phyloP scores from a whole-genome alignment of 2,329 filamentous ascomycete species.

The Colletotrichum acutatum region DNA sequence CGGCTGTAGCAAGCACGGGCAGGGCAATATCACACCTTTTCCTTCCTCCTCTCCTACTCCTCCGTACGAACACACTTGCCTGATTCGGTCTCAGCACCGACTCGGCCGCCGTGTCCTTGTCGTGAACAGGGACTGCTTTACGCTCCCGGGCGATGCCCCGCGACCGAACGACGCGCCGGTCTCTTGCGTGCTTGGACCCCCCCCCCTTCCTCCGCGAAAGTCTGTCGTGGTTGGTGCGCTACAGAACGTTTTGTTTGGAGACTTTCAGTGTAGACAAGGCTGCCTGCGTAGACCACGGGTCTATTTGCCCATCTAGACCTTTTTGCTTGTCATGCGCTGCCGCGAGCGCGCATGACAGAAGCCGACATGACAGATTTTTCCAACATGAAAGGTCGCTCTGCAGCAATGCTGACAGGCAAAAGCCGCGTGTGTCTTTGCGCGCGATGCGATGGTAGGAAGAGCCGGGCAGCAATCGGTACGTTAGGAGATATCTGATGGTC shows the following conservation, averaged over 20 bases:
- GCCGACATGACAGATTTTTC: neutral
- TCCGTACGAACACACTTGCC: neutral
- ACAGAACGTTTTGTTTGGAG: neutral
- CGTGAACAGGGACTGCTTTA: neutral
- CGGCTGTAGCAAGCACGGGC: slow-evolving; percentile 11
- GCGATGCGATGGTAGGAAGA: neutral
- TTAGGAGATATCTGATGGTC: neutral
- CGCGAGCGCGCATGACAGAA: neutral
- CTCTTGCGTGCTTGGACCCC: neutral
- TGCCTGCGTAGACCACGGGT: neutral
- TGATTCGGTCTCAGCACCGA: neutral
- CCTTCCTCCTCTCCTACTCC: too few relatives aligned
- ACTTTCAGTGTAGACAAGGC: neutral
- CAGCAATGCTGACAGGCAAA: neutral
- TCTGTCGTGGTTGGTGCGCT: slow-evolving; percentile 10
- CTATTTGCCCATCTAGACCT: neutral
- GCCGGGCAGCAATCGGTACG: neutral
- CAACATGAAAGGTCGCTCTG: neutral
- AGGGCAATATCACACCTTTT: neutral
- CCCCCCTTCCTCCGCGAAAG: neutral
- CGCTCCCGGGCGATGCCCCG: neutral
- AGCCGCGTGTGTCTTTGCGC: neutral
- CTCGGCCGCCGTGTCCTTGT: neutral
- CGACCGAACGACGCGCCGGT: neutral
- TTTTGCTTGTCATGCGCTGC: neutral